Evolutionary conservation across 1,284 basidiomycete species (phyloP), one percentile per base, ranked within the genome.

Genomic region (Rhizoctonia solani): DNA sequence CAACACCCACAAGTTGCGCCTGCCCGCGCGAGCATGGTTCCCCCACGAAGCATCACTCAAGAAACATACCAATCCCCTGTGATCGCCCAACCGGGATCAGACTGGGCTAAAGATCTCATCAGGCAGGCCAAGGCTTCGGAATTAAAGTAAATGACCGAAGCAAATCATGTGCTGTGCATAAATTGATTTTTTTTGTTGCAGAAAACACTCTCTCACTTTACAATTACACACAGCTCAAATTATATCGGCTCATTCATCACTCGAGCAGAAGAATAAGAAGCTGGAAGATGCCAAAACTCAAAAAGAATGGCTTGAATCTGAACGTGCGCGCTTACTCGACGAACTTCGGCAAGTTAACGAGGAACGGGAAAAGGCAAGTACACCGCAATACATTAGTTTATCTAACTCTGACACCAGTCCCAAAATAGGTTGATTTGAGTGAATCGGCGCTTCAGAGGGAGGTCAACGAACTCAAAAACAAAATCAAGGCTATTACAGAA

Each of bases 141-240:
- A 74, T 81, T 91, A 72, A 91, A 91, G 89, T 91, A 75, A 72
- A 84, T 71, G 68, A 47, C 23, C 46, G 46, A 14, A 37, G 46
- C n/a, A 37, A 49, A 41, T 29, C 14, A 29, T 34, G 29, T 67
- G 27, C 44, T 42, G 50, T 23, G 3, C 4, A 21, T 27, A 50
- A 14, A 16, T 30, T 14, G 27, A 32, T 19, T n/a, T 30, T n/a
- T 30, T 55, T 68, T 54, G 44, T 23, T 29, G 59, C 46, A 92
- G 89, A 77, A 91, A 90, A 77, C 90, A 92, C 75, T 88, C 89
- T 2, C 75, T 92, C 70, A 88, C 87, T 13, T 78, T 92, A 46
- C 90, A 92, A 74, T 78, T 92, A 25, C 90, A 92, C 71, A 92
- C 90, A 8, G 89, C 90, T n/a, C 89, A 92, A 73, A 90, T 92